Percentiles rank a stretch among this genome's conserved stretches.
Conservation (phyloP, 2,329 filamentous ascomycete species). For the Verticillium zaregamsianum region DNA sequence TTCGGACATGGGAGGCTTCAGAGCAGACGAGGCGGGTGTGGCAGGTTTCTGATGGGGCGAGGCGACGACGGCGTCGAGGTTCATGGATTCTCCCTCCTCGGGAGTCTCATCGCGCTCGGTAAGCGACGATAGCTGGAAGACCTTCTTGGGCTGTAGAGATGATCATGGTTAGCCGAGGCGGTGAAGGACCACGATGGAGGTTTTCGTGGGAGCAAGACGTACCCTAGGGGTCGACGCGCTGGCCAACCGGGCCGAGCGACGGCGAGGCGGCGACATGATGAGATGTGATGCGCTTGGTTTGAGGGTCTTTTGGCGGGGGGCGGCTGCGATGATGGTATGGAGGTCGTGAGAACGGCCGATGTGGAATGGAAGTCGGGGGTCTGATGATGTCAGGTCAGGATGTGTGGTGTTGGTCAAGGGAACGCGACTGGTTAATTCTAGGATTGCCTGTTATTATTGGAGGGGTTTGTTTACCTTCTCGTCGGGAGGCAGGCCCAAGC, state of each 20-base stretch:
- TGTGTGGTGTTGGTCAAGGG: not conserved
- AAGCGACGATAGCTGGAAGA: constrained; percentile 34
- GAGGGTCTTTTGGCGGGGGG: not conserved
- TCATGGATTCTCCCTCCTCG: constrained; percentile 18
- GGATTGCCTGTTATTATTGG: constrained; percentile 2
- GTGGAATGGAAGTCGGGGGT: constrained; percentile 3
- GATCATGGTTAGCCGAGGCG: constrained; percentile 1
- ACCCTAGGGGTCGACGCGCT: constrained; percentile 29
- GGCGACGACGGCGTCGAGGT: constrained; percentile 26
- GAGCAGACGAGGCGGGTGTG: constrained; percentile 62
- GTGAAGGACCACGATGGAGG: not conserved
- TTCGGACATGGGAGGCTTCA: constrained; percentile 70
- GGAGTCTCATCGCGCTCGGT: constrained; percentile 37
- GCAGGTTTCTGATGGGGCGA: constrained; percentile 28
- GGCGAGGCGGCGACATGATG: constrained; percentile 36
- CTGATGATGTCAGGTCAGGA: constrained; percentile 13
- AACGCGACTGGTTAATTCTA: constrained; percentile 4
- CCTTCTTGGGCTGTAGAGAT: constrained; percentile 19
- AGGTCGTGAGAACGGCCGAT: not conserved
- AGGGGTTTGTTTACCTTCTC: constrained; percentile 5
- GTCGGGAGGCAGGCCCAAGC: constrained; percentile 1
- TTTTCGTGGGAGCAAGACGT: constrained; percentile 9
- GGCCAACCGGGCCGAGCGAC: constrained; percentile 40
- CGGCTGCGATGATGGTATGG: not conserved
- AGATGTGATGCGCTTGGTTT: constrained; percentile 24